Evolutionary conservation across 108 stramenopile species (phyloP), one percentile per base, ranked within the genome.

Genomic region (Aureococcus anophagefferens): DNA sequence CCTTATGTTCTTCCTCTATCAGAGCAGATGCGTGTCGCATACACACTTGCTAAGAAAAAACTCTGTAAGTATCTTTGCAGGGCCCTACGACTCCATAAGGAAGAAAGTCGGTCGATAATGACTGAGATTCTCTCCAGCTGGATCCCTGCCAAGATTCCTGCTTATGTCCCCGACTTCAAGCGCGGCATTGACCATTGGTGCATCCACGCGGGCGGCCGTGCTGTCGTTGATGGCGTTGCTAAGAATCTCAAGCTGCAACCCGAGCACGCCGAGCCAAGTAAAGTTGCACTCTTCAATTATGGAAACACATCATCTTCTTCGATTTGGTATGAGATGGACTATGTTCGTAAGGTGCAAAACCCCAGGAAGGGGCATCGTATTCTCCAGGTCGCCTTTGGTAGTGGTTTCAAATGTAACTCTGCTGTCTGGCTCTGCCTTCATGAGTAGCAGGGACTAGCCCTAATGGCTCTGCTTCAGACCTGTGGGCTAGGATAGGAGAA

Each of bases 281-380:
- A 94, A 68, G 83, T 87, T 80, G 79, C 94, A 11, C 84, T 98
- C 29, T 77, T 89, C 68, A 90, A 94, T 70, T 98, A 94, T 72
- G 97, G 97, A 36, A 98, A 98, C 83, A 98, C 97, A 0, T 90
- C 89, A 67, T 92, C 90, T 34, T 92, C 91, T 29, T 94, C 93
- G 44, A 96, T 98, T 72, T 98, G 97, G 97, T 98, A 98, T 74
- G 97, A 98, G 79, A 78, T 98, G 76, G 89, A 93, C 72, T 98
- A 94, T 81, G 93, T 95, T 63, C 86, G 88, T 72, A 86, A 94
- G 62, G 86, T 91, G 40, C 94, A 93, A 72, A 91, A 95, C 75
- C 91, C 90, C 14, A 89, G 86, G 66, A 90, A 89, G 82, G 91
- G 92, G 62, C 82, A 95, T 74, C 85, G 93, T 21, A 82, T 96